Conservation (phyloP, 805 yeast genomes). For the Jamesozyma jinghongensis region DNA sequence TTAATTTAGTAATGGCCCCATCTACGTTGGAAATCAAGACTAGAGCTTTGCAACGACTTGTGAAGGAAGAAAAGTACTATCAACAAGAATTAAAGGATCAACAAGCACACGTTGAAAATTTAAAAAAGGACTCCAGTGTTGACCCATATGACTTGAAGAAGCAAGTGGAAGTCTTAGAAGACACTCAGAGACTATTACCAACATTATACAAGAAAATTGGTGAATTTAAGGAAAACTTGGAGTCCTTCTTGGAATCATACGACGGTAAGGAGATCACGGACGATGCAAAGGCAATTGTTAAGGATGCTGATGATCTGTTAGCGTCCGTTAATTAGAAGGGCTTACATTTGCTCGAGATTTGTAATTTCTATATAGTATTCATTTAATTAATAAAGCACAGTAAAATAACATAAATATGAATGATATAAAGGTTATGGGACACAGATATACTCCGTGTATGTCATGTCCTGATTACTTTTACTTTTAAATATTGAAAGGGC, state of each 20-base stretch:
- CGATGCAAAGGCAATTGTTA: conserved; percentile 22
- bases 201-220: conserved; percentile 36
- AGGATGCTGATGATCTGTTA: conserved; percentile 22
- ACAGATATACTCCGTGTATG: too few relatives aligned
- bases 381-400: neutral
- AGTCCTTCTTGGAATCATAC: conserved; percentile 32
- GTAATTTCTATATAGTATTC: neutral
- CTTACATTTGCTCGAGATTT: neutral
- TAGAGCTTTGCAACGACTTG: conserved; percentile 56
- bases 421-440: too few relatives aligned
- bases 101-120: conserved; percentile 36
- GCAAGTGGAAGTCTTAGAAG: conserved; percentile 43
- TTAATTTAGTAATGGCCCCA: conserved; percentile 68
- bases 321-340: neutral
- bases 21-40: conserved; percentile 61
- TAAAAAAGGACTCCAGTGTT: conserved; percentile 36
- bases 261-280: conserved; percentile 29
- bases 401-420: too few relatives aligned
- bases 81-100: conserved; percentile 51
- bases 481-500: too few relatives aligned
- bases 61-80: conserved; percentile 59
- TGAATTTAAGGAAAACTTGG: conserved; percentile 33
- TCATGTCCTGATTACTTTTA: too few relatives aligned
- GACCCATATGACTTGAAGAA: conserved; percentile 62
- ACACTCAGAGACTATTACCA: conserved; percentile 45